phyloP scores from a whole-genome alignment of 2,329 filamentous ascomycete genomes.

The Colletotrichum sidae region DNA sequence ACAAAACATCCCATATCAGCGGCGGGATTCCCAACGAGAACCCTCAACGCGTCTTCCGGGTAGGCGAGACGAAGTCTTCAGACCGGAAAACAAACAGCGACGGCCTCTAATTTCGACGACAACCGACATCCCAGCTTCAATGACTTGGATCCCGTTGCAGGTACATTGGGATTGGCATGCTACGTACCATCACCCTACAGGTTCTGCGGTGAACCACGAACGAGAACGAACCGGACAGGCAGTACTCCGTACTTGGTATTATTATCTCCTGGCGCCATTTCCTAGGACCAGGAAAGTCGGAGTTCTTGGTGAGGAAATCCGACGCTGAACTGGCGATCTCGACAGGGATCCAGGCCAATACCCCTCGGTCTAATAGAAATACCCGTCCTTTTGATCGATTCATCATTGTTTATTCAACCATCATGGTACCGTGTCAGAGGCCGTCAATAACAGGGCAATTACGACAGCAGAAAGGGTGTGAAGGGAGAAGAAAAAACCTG shows the following conservation, averaged over 20 bases:
- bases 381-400: constrained; percentile 28
- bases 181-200: constrained; percentile 31
- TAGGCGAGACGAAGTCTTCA: neutral
- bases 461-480: too few relatives aligned
- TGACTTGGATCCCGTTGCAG: constrained; percentile 29
- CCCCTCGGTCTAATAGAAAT: constrained; percentile 35
- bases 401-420: constrained; percentile 31
- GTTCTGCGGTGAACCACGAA: constrained; percentile 8
- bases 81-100: neutral
- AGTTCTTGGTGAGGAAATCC: constrained; percentile 37
- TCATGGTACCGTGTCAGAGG: constrained; percentile 12
- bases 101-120: constrained; percentile 1
- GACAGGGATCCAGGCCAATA: constrained; percentile 32
- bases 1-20: neutral
- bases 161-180: constrained; percentile 33
- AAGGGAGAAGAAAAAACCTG: constrained; percentile 1
- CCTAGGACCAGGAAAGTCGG: constrained; percentile 31
- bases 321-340: constrained; percentile 38
- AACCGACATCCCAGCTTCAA: constrained; percentile 24
- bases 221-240: constrained; percentile 20
- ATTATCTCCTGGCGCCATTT: constrained; percentile 24
- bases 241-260: too few relatives aligned
- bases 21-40: constrained; percentile 9
- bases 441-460: neutral
- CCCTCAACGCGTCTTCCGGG: neutral